These are phyloP conservation scores for Aspergillus asperescens DNA, from an alignment of 495 filamentous ascomycete species.

Conservation along the genomic window DNA sequence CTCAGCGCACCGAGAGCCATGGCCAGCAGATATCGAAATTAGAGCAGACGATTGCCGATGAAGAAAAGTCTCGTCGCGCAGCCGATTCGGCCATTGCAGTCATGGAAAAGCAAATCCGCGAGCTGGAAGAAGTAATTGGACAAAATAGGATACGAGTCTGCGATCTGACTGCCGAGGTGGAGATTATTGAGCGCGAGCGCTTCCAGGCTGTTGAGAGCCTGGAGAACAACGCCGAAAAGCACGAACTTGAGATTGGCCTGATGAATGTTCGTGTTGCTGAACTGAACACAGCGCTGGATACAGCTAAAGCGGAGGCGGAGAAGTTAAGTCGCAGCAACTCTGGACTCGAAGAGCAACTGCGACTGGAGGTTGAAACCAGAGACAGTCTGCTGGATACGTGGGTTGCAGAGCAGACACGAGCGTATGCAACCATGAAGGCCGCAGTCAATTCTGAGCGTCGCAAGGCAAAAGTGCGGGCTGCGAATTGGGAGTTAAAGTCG, in stretches of 20 bases:
- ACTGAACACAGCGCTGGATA: constrained; percentile 35
- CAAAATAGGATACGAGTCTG: constrained; percentile 34
- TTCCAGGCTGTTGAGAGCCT: constrained; percentile 19
- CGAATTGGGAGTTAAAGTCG: constrained; percentile 40
- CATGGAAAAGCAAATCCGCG: constrained; percentile 32
- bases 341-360: constrained; percentile 34
- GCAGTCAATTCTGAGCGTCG: constrained; percentile 32
- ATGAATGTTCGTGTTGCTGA: constrained; percentile 40
- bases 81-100: constrained; percentile 34
- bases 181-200: constrained; percentile 32
- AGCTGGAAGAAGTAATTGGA: constrained; percentile 36
- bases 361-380: constrained; percentile 32
- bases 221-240: constrained; percentile 28
- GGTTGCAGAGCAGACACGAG: constrained; percentile 34
- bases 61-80: constrained; percentile 30
- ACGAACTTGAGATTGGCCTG: constrained; percentile 40
- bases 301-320: constrained; percentile 26
- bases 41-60: constrained; percentile 30
- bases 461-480: constrained; percentile 36
- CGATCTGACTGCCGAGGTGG: constrained; percentile 30
- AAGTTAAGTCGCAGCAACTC: constrained; percentile 30
- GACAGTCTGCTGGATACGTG: constrained; percentile 37
- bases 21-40: constrained; percentile 38
- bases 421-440: constrained; percentile 40
- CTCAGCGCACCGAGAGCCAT: constrained; percentile 26